Base-by-base conservation (phyloP, 192 early-diverging fungal genomes). In the Rhizoclosmatium globosum region DNA sequence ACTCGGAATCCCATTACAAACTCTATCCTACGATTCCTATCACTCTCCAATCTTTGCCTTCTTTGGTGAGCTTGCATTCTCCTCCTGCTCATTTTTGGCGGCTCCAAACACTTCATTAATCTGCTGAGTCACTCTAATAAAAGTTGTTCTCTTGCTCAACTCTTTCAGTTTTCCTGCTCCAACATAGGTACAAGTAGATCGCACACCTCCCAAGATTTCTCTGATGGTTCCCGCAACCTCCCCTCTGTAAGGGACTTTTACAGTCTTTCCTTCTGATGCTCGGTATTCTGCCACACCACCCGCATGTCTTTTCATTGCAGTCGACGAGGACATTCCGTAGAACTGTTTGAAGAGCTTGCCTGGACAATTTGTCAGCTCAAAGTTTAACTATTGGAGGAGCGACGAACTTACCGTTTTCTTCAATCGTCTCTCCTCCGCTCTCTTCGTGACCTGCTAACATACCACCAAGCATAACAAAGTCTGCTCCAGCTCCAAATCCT, bases 21-120 rank as follows among this genome's bases (percentile, higher is more conserved):
- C 31, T 31, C 31, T 31, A 31, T 31, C 31, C 31, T 31, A 31
- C 31, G 31, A 31, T 31, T 31, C 31, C 31, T 31, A 31, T 31
- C 31, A 31, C 31, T 31, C 31, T 31, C 31, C 31, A 31, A 53
- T 7, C 50, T 53, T 53, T 53, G 50, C 9, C 50, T 53, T 53
- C 50, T 53, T 53, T 7, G 50, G 9, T 53, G 50, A 7, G 53
- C 53, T 68, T 43, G 67, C 70, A 0, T 6, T 64, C 42, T 74
- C 73, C 44, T 74, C 73, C 44, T 64, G 73, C 73, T 74, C 73
- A 44, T 74, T 74, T n/a, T 74, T 74, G 31, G 73, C 73, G 4
- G 60, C 73, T 44, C 73, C 57, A 74, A 74, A 74, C 7, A 74
- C 73, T 57, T 74, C 73, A 23, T 74, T 74, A 41, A 74, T 74